Percentiles rank a stretch among this genome's conserved stretches.
Conservation (phyloP, 139 green algal genomes). For the Pedinophyceae sp. region DNA sequence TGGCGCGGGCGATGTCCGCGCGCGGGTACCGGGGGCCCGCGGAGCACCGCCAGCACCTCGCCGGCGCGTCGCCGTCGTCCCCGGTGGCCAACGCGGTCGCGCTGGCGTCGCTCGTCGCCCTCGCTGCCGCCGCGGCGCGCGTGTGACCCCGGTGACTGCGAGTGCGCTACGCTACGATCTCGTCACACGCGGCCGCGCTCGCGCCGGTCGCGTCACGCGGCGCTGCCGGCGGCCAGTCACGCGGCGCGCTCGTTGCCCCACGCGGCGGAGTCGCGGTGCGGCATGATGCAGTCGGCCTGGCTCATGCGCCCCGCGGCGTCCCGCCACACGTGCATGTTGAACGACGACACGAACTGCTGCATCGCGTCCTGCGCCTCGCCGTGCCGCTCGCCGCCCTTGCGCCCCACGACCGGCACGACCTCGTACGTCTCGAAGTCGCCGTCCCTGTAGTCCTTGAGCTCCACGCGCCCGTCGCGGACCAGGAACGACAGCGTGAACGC, state of each 20-base stretch:
- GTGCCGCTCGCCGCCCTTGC: background rate
- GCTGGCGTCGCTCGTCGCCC: too few species aligned
- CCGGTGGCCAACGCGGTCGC: too few species aligned
- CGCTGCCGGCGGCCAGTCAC: too few species aligned
- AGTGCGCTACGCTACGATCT: too few species aligned
- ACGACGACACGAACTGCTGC: conserved; percentile 5
- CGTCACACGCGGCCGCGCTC: too few species aligned
- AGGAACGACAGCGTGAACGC: conserved; percentile 73
- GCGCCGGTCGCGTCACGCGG: too few species aligned
- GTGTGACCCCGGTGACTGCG: too few species aligned
- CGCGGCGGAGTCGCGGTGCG: too few species aligned
- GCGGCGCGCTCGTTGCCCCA: too few species aligned
- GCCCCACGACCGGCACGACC: background rate
- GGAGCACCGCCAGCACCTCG: background rate
- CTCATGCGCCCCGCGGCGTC: conserved; percentile 4
- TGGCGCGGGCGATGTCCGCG: background rate
- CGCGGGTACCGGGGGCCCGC: background rate
- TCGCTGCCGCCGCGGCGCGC: too few species aligned
- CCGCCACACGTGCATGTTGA: conserved; percentile 10
- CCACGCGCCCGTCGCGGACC: conserved; percentile 23
- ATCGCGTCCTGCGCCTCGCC: conserved; percentile 7
- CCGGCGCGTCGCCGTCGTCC: too few species aligned
- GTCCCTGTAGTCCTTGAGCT: conserved; percentile 4
- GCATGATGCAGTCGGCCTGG: conserved; percentile 9
- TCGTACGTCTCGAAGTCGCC: background rate